Conservation (phyloP, 2,329 filamentous ascomycete genomes). For the Aspergillus ustus region DNA sequence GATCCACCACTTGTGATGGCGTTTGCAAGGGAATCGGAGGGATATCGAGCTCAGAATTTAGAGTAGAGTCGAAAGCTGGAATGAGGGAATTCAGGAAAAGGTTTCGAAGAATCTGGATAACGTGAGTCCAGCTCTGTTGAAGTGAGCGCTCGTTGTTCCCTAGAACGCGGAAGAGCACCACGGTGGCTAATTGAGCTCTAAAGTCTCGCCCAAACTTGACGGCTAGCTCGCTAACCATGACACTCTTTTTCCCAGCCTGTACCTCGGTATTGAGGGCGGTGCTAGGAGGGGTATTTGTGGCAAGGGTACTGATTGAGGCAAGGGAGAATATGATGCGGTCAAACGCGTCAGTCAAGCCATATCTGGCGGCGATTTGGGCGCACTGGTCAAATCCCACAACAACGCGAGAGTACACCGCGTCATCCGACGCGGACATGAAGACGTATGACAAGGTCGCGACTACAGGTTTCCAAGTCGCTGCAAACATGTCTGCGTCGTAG, state of each 20-base stretch:
- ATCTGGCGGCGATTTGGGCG: constrained; percentile 85
- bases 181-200: constrained; percentile 87
- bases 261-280: constrained; percentile 94
- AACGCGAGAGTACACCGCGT: constrained; percentile 90
- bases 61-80: constrained; percentile 73
- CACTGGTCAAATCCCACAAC: constrained; percentile 96
- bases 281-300: constrained; percentile 74
- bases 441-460: constrained; percentile 95
- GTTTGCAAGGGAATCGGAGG: constrained; percentile 85
- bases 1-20: constrained; percentile 90
- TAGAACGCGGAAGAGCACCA: constrained; percentile 93
- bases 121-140: constrained; percentile 62
- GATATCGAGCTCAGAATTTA: constrained; percentile 70
- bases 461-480: constrained; percentile 92
- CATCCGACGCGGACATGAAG: constrained; percentile 97
- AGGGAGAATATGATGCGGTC: constrained; percentile 93
- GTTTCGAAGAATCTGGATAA: constrained; percentile 91
- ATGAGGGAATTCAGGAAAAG: constrained; percentile 95
- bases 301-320: constrained; percentile 86
- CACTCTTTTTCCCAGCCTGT: constrained; percentile 84
- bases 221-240: constrained; percentile 98
- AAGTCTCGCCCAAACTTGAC: constrained; percentile 95
- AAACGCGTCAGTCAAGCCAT: constrained; percentile 80
- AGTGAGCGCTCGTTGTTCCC: constrained; percentile 81
- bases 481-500: constrained; percentile 97